phyloP scores from a whole-genome alignment of 202 grass and related monocot genomes.

The Elaeis oleifera region DNA sequence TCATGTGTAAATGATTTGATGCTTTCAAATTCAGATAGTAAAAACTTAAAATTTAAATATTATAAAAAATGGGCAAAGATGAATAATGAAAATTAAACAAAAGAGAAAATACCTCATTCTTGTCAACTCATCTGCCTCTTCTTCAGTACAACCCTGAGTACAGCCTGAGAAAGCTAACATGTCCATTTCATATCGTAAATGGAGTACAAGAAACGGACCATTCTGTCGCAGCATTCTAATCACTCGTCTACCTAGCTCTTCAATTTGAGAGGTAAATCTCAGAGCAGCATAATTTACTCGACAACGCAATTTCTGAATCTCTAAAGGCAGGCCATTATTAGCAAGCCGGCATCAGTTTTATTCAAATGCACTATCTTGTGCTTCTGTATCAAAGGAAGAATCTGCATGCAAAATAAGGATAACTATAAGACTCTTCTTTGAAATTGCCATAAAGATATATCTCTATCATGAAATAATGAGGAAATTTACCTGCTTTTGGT shows the following conservation, averaged over 20 bases:
- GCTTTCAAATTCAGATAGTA: too few relatives aligned
- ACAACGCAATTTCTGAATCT: conserved; percentile 83
- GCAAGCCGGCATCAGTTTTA: conserved; percentile 81
- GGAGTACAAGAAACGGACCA: conserved; percentile 82
- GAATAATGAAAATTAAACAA: not conserved
- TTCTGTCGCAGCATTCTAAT: conserved; percentile 61
- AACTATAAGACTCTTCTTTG: too few relatives aligned
- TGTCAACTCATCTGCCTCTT: conserved; percentile 75
- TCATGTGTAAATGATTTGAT: too few relatives aligned
- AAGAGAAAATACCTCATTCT: conserved; percentile 65
- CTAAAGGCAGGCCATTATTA: conserved; percentile 72
- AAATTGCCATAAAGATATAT: too few relatives aligned
- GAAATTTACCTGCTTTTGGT: conserved; percentile 56
- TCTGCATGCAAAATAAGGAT: conserved; percentile 38
- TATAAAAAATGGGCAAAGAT: too few relatives aligned
- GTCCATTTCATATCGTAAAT: conserved; percentile 98
- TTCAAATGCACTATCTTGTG: conserved; percentile 85
- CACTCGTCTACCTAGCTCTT: conserved; percentile 59
- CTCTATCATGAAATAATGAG: not conserved
- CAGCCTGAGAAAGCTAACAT: conserved; percentile 99
- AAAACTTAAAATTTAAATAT: too few relatives aligned
- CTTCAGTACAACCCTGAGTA: conserved; percentile 64
- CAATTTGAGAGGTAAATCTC: conserved; percentile 89
- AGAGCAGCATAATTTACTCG: conserved; percentile 70
- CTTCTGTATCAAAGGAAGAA: conserved; percentile 77